Conservation (phyloP, 345 rosid genomes). For the Salix koriyanagi region DNA sequence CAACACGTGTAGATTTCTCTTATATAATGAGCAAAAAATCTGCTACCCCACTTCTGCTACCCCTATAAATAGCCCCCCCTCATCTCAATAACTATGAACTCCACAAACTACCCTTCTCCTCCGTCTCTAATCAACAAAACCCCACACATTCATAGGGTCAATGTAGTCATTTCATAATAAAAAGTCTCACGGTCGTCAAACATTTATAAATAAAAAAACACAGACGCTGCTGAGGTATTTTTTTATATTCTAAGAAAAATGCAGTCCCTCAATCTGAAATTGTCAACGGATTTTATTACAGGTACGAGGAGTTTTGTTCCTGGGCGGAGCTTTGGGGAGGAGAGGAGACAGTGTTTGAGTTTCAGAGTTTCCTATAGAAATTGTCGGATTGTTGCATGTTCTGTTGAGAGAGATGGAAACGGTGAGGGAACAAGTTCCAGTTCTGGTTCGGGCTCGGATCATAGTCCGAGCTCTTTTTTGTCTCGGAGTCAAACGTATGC, state of each 20-base stretch:
- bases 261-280: slow-evolving; percentile 41
- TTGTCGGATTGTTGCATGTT: slow-evolving; percentile 36
- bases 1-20: background rate
- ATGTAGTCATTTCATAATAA: background rate
- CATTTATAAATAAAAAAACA: no score
- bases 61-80: background rate
- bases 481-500: slow-evolving; percentile 59
- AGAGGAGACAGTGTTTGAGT: slow-evolving; percentile 10
- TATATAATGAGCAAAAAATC: background rate
- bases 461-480: slow-evolving; percentile 27
- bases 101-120: background rate
- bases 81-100: background rate
- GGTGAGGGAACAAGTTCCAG: slow-evolving; percentile 31
- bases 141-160: background rate
- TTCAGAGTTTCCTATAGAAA: slow-evolving; percentile 18
- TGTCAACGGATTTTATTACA: slow-evolving; percentile 29
- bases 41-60: no score
- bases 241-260: slow-evolving; percentile 9
- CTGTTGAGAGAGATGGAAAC: slow-evolving; percentile 31
- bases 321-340: slow-evolving; percentile 5
- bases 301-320: slow-evolving; percentile 16
- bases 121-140: background rate
- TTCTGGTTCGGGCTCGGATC: slow-evolving; percentile 11
- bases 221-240: no score
- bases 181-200: background rate